These are phyloP conservation scores for Mucor circinelloides DNA, from an alignment of 371 early-diverging fungal genomes.

Conservation along the genomic window DNA sequence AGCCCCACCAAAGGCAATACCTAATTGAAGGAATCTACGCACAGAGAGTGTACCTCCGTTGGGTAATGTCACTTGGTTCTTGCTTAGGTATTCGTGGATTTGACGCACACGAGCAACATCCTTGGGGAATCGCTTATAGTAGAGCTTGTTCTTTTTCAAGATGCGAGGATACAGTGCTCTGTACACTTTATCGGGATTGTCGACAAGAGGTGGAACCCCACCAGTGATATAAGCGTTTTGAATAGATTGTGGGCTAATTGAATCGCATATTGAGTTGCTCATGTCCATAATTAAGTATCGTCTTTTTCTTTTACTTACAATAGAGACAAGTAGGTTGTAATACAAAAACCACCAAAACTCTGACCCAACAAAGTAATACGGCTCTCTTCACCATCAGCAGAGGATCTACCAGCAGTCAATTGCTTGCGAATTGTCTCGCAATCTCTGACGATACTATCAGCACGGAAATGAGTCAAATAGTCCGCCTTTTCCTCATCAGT, in stretches of 20 bases:
- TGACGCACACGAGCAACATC: slow-evolving; percentile 66
- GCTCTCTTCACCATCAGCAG: slow-evolving; percentile 16
- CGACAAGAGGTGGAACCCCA: slow-evolving; percentile 72
- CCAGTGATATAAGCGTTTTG: slow-evolving; percentile 72
- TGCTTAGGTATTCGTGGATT: slow-evolving; percentile 58
- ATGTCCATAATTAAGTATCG: background rate
- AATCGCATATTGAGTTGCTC: background rate
- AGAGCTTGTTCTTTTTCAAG: slow-evolving; percentile 61
- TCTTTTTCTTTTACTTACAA: slow-evolving; percentile 53
- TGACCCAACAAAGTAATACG: slow-evolving; percentile 63
- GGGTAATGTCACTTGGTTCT: slow-evolving; percentile 52
- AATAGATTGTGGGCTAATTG: slow-evolving; percentile 61
- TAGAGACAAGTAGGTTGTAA: slow-evolving; percentile 71
- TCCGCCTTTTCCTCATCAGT: slow-evolving; percentile 60
- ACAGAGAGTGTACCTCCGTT: slow-evolving; percentile 71
- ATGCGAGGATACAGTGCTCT: slow-evolving; percentile 64
- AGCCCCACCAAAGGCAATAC: slow-evolving; percentile 63
- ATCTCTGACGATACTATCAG: slow-evolving; percentile 74
- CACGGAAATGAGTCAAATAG: slow-evolving; percentile 70
- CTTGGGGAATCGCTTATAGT: slow-evolving; percentile 65
- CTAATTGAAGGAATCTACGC: slow-evolving; percentile 76
- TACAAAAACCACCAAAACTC: slow-evolving; percentile 78
- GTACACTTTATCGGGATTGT: slow-evolving; percentile 67
- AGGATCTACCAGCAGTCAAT: slow-evolving; percentile 41
- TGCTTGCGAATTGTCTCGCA: slow-evolving; percentile 67